Base-by-base conservation (phyloP, 768 basidiomycete species). In the Termitomyces titanicus region DNA sequence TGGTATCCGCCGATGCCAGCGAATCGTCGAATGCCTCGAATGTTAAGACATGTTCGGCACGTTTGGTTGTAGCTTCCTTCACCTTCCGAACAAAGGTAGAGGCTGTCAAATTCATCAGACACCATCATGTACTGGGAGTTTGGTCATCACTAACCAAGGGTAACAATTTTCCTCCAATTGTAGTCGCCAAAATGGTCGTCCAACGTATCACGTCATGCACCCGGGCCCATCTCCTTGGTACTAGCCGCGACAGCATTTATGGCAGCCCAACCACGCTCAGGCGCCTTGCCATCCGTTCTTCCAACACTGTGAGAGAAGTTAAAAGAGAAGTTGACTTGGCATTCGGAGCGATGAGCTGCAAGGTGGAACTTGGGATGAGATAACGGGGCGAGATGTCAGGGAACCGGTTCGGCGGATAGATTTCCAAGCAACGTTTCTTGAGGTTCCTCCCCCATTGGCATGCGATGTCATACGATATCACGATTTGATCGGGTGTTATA, bases 291-390 rank as follows among this genome's bases (percentile, higher is more conserved):
- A 42, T 50, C 48, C 39, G 37, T 50, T 27, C 39, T 44, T 10
- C 64, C 70, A 11, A 65, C 59, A n/a, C 60, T 27, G 4, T 22
- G 52, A 15, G 54, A 57, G 40, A 62, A 58, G 54, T 71, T 70
- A 55, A 67, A 63, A 0, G 63, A 66, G 40, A 58, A 70, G 12
- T 22, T 51, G 3, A 45, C 20, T n/a, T 66, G 64, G 47, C 70
- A 70, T 13, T 20, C n/a, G 12, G 44, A 37, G 3, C 31, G 45
- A 38, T 73, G 72, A 11, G 65, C 63, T 0, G 63, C 53, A 1
- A 70, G 50, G 43, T 72, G 71, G 25, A 72, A 68, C 51, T 72
- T 72, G 1, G 72, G 72, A 73, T 57, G 3, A 64, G 38, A 35
- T 55, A 64, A 0, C 31, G 29, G 31, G 60, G 15, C 0, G 57